Percentiles rank a stretch among this genome's conserved stretches.
Evolutionary conservation across 305 asterid species (phyloP).

Genomic region (Petunia hybrid): DNA sequence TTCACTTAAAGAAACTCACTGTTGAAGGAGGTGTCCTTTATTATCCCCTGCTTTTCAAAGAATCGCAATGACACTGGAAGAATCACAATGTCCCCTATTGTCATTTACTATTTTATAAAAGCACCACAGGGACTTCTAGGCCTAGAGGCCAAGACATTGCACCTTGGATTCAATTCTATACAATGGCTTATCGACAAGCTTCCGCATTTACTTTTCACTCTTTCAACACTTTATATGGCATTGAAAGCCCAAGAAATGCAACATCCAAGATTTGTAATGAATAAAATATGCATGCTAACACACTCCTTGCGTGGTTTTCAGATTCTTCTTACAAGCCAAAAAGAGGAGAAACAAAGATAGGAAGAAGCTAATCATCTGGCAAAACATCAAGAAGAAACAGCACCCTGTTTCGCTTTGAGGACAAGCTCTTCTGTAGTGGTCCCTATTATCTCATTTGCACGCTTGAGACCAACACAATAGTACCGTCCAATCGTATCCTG

Average conservation of each 20-base stretch:
- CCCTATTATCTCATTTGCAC: conserved; percentile 97
- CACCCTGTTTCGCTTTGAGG: conserved; percentile 78
- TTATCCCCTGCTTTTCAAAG: not conserved
- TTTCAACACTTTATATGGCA: conserved; percentile 14
- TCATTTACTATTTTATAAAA: conserved; percentile 8
- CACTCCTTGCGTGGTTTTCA: conserved; percentile 8
- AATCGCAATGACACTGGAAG: not conserved
- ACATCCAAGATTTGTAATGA: conserved; percentile 24
- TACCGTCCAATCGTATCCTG: conserved; percentile 95
- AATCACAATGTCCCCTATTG: not conserved
- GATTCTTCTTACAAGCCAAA: conserved; percentile 8
- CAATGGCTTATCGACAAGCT: not conserved
- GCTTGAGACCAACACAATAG: conserved; percentile 87
- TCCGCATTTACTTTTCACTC: conserved; percentile 20
- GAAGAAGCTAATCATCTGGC: conserved; percentile 13
- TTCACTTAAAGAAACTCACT: not conserved
- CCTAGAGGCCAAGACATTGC: not conserved
- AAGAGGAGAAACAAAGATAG: not conserved
- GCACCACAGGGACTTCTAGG: not conserved
- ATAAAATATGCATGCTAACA: conserved; percentile 19
- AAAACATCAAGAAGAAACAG: conserved; percentile 49
- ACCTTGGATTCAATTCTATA: not conserved
- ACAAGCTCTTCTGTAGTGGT: conserved; percentile 94
- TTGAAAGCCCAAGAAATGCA: not conserved
- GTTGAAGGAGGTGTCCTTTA: not conserved